phyloP scores from a whole-genome alignment of 1,284 basidiomycete species.

The Pyrrhoderma noxium region DNA sequence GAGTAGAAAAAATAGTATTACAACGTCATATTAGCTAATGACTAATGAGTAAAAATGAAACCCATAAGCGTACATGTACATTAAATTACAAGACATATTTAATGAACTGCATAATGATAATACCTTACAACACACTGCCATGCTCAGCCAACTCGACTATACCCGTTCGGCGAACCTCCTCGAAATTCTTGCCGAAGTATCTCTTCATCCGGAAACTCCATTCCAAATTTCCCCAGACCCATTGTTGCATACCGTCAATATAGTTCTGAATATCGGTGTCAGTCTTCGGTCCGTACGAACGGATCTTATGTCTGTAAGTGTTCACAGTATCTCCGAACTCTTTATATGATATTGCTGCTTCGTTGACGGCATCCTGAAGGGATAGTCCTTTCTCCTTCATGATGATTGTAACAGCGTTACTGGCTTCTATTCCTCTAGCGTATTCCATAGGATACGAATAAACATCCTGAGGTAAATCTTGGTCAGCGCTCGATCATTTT shows the following conservation, averaged over 20 bases:
- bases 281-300: constrained; percentile 27
- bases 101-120: too few species aligned
- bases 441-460: constrained; percentile 62
- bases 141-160: constrained; percentile 20
- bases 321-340: constrained; percentile 28
- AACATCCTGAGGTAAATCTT: constrained; percentile 42
- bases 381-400: constrained; percentile 30
- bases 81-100: too few species aligned
- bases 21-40: too few species aligned
- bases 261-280: constrained; percentile 30
- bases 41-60: too few species aligned
- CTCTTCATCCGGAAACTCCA: constrained; percentile 36
- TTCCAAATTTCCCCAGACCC: constrained; percentile 32
- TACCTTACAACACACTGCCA: background rate
- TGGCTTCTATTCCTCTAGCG: constrained; percentile 30
- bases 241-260: constrained; percentile 30
- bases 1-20: too few species aligned
- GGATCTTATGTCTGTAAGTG: constrained; percentile 25
- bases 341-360: constrained; percentile 27
- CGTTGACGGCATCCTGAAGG: constrained; percentile 32
- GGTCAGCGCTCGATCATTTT: background rate
- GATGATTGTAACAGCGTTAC: constrained; percentile 36
- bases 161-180: constrained; percentile 20
- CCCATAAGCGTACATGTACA: too few species aligned
- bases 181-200: constrained; percentile 27